A percentile compares a stretch with the other conserved stretches of the same genome.
Evolutionary conservation across 2,329 filamentous ascomycete species (phyloP).

Genomic region (Microcyclospora tardicrescens): DNA sequence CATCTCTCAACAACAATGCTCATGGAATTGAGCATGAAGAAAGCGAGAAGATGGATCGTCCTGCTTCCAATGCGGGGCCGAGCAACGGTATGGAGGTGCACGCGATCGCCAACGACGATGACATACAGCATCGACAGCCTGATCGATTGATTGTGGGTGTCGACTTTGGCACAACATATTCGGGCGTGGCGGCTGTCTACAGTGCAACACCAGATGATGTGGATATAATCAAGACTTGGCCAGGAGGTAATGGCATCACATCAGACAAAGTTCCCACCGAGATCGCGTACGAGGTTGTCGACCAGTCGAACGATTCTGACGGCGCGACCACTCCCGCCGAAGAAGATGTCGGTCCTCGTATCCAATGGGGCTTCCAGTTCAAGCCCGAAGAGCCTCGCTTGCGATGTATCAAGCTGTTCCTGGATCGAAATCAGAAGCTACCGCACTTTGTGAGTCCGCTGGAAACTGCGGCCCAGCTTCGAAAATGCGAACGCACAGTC

Average conservation of each 20-base stretch:
- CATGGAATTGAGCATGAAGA: too few species aligned
- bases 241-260: constrained; percentile 73
- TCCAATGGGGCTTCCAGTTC: constrained; percentile 75
- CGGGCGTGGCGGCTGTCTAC: constrained; percentile 44
- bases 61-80: too few species aligned
- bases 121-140: constrained; percentile 1
- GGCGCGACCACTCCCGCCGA: constrained; percentile 1
- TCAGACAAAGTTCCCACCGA: constrained; percentile 78
- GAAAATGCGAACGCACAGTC: constrained; percentile 61
- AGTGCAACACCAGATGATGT: constrained; percentile 56
- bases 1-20: too few species aligned
- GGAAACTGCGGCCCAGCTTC: constrained; percentile 65
- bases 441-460: constrained; percentile 68
- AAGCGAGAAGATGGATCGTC: too few species aligned
- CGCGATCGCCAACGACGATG: background rate
- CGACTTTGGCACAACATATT: constrained; percentile 77
- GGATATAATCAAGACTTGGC: constrained; percentile 75
- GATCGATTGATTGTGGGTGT: constrained; percentile 65
- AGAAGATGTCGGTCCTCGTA: constrained; percentile 12
- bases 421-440: constrained; percentile 67
- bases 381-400: constrained; percentile 62
- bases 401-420: constrained; percentile 72
- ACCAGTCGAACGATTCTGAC: background rate
- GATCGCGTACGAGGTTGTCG: constrained; percentile 48
- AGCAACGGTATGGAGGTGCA: too few species aligned